phyloP scores from a whole-genome alignment of 805 yeast species.

The Candida xyloterini region DNA sequence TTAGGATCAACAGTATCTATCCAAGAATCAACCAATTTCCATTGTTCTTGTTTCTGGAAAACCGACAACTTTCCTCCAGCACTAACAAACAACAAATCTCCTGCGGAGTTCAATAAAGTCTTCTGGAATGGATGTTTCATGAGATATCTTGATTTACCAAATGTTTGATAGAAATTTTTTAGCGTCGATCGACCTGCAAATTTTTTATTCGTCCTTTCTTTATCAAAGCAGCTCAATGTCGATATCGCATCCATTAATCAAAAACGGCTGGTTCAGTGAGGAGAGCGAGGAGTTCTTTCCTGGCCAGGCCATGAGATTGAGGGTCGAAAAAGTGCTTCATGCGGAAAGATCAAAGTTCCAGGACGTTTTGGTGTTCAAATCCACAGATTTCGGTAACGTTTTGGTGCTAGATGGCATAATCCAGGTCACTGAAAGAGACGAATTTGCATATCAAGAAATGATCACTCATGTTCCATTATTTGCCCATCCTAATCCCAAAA shows the following conservation, averaged over 20 bases:
- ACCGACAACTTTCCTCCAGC: slow-evolving; percentile 59
- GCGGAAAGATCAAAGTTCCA: slow-evolving; percentile 70
- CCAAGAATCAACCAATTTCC: slow-evolving; percentile 55
- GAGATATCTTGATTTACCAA: background rate
- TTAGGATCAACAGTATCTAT: slow-evolving; percentile 53
- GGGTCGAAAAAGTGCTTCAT: slow-evolving; percentile 62
- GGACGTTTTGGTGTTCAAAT: slow-evolving; percentile 76
- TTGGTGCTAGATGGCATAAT: slow-evolving; percentile 85
- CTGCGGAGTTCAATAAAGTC: slow-evolving; percentile 42
- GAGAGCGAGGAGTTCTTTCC: slow-evolving; percentile 69
- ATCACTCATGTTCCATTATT: slow-evolving; percentile 80
- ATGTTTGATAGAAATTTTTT: slow-evolving; percentile 4
- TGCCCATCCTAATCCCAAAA: slow-evolving; percentile 71
- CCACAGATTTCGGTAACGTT: slow-evolving; percentile 79
- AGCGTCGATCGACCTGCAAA: slow-evolving; percentile 12
- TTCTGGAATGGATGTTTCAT: slow-evolving; percentile 75
- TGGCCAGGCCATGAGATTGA: slow-evolving; percentile 78
- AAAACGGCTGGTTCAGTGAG: slow-evolving; percentile 83
- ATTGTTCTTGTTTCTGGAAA: slow-evolving; percentile 35
- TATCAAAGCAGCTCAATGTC: background rate
- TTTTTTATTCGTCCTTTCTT: slow-evolving; percentile 10
- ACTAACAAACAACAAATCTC: slow-evolving; percentile 50
- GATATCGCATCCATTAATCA: slow-evolving; percentile 47
- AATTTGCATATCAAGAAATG: slow-evolving; percentile 91
- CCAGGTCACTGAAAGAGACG: slow-evolving; percentile 91